Base-by-base conservation (phyloP, 1,139 yeast species). In the Meyerozyma carpophila region DNA sequence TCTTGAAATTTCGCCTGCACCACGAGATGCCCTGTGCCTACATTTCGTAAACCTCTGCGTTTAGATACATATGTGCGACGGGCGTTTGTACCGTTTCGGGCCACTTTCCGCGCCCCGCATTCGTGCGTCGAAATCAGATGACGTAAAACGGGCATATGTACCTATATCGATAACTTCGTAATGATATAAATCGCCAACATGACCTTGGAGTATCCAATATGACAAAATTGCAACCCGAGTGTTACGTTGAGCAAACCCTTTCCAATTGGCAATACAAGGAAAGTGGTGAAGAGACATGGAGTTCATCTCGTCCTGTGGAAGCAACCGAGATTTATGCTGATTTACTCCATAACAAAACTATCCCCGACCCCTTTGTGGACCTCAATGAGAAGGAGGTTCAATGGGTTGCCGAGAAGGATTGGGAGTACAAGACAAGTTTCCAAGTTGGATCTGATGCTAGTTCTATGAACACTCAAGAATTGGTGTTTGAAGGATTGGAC, bases 341-440 rank as follows among this genome's bases (percentile, higher is more conserved):
- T 52, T 54, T 74, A 38, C 45, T 68, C 28, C 57, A 55, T 28
- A 61, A 66, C 44, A 57, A 59, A 1, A 56, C 60, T 31, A 73
- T 75, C 26, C 66, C 69, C 1, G 75, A 74, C 48, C 79, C 79
- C 1, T 74, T 71, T 46, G 20, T 60, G 1, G 68, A 72, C 46
- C 54, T 54, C 43, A 72, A 73, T 48, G 79, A 72, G 51, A 54
- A 55, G 25, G 45, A 50, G 5, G 66, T 73, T 9, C 78, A 73
- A 55, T 75, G 80, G 80, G 68, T 75, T 5, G 74, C 73, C 16
- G 69, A 68, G 44, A 52, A 47, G 7, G 68, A 66, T 41, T 72
- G 77, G 77, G 70, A 67, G 40, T 72, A 72, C 52, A 50, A 53
- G 40, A 48, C 54, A n/a, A 39, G 37, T 9, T 59, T 62, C 31